These are phyloP conservation scores for Penicillium sp. DNA, from an alignment of 2,329 filamentous ascomycete species.

Conservation along the genomic window DNA sequence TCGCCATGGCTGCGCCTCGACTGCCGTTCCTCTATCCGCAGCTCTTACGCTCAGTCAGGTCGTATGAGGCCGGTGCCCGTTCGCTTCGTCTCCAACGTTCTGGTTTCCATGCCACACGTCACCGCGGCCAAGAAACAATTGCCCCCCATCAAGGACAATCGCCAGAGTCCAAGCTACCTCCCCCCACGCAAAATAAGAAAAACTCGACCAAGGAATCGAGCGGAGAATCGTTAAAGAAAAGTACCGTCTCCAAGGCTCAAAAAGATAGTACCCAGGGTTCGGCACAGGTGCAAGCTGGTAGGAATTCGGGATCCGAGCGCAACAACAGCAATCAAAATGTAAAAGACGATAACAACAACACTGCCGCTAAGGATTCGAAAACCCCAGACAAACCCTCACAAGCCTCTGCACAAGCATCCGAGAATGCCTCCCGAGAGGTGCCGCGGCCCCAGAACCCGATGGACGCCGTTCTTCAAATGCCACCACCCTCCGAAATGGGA, in stretches of 20 bases:
- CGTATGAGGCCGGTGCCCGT: conserved; percentile 43
- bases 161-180: conserved; percentile 38
- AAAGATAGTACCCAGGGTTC: conserved; percentile 11
- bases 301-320: background rate
- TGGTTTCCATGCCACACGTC: conserved; percentile 35
- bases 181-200: conserved; percentile 31
- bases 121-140: conserved; percentile 35
- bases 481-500: conserved; percentile 34
- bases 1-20: conserved; percentile 57
- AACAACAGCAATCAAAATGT: background rate
- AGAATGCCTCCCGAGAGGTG: conserved; percentile 1
- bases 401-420: background rate
- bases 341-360: background rate
- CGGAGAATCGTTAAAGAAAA: conserved; percentile 15
- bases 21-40: conserved; percentile 68
- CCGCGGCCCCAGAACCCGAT: conserved; percentile 24
- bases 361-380: background rate
- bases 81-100: conserved; percentile 37
- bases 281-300: conserved; percentile 4
- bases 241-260: conserved; percentile 10
- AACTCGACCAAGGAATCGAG: conserved; percentile 17
- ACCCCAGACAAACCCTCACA: background rate
- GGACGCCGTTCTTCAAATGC: conserved; percentile 41
- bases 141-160: conserved; percentile 46
- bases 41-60: conserved; percentile 55